Conservation (phyloP, 148 eudicot genomes). For the Dianthus caryophyllus region DNA sequence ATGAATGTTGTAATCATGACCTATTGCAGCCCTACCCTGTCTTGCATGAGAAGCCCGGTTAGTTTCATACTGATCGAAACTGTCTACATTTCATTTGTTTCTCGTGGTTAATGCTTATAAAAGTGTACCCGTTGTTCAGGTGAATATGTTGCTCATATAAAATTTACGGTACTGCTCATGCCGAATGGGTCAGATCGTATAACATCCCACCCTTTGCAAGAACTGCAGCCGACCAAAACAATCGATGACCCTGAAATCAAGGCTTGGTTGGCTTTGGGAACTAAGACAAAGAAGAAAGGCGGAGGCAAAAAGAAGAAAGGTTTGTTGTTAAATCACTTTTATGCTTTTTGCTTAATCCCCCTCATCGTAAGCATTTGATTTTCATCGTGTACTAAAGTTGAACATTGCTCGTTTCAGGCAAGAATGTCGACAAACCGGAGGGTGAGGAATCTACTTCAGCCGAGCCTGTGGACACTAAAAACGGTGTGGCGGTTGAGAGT, state of each 20-base stretch:
- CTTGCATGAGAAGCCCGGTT: constrained; percentile 90
- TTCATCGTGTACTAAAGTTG: not conserved
- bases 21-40: constrained; percentile 96
- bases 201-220: constrained; percentile 75
- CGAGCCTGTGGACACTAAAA: not conserved
- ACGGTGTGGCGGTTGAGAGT: not conserved
- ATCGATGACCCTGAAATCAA: constrained; percentile 87
- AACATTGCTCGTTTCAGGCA: not conserved
- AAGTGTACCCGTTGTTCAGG: constrained; percentile 37
- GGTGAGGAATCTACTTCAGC: not conserved
- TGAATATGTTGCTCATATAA: constrained; percentile 76
- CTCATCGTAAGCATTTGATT: not conserved
- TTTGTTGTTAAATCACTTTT: constrained; percentile 15
- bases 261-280: constrained; percentile 76
- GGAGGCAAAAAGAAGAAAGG: constrained; percentile 99
- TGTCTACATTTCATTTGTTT: not conserved
- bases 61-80: constrained; percentile 3
- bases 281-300: constrained; percentile 91
- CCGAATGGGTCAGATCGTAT: constrained; percentile 93
- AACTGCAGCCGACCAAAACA: constrained; percentile 69
- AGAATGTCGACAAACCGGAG: not conserved
- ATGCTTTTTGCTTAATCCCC: not conserved
- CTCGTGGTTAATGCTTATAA: constrained; percentile 5
- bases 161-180: constrained; percentile 90
- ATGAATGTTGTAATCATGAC: constrained; percentile 88